Conservation (phyloP, 352 stramenopile species). For the Phytophthora hybrid region DNA sequence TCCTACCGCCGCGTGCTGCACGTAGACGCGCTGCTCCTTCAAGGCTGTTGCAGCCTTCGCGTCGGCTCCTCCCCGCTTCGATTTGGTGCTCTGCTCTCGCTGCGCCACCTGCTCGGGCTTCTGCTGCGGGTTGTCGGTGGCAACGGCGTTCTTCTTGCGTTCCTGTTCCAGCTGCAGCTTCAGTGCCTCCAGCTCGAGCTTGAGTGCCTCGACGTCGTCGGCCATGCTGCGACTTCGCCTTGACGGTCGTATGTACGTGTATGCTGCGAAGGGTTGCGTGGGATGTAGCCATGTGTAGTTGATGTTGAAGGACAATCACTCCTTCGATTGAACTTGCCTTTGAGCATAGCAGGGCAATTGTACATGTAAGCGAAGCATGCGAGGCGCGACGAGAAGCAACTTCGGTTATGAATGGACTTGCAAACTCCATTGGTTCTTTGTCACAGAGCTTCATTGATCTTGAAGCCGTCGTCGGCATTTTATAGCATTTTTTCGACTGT, state of each 20-base stretch:
- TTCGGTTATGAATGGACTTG: no score
- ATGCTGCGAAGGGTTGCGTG: constrained; percentile 13
- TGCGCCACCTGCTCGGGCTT: constrained; percentile 15
- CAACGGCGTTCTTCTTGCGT: constrained; percentile 38
- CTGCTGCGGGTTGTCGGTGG: not conserved
- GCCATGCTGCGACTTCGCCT: constrained; percentile 14
- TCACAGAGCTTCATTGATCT: not conserved
- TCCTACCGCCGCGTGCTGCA: constrained; percentile 54
- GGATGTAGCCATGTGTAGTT: constrained; percentile 48
- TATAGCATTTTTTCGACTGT: not conserved
- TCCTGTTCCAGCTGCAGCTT: constrained; percentile 60
- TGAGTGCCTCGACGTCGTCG: constrained; percentile 62
- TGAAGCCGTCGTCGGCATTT: not conserved
- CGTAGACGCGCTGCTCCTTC: constrained; percentile 20
- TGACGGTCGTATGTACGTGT: constrained; percentile 1
- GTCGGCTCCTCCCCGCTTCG: constrained; percentile 14
- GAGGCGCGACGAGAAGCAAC: no score
- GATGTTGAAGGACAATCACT: constrained; percentile 66
- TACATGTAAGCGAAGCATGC: not conserved
- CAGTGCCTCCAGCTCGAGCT: constrained; percentile 62
- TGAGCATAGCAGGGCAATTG: not conserved
- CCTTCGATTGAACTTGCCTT: constrained; percentile 3
- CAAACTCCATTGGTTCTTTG: no score
- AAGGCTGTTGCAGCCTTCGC: constrained; percentile 1
- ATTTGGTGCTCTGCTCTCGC: constrained; percentile 7